Evolutionary conservation across 1,284 basidiomycete species (phyloP).

Genomic region (Sporisorium exsertum): DNA sequence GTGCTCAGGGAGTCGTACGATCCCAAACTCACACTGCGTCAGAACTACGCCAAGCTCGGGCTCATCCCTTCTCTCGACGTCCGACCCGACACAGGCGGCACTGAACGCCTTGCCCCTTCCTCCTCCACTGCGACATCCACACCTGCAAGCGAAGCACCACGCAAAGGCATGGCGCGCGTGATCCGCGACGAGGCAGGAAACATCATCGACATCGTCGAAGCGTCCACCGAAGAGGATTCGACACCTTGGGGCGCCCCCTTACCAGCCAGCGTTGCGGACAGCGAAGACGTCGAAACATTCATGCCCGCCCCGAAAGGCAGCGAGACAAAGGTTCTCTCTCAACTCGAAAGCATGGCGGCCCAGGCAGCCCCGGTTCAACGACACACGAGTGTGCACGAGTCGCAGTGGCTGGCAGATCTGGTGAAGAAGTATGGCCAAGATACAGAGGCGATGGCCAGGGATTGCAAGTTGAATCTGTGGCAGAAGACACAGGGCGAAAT

Average conservation of each 20-base stretch:
- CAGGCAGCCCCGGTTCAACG: conserved; percentile 72
- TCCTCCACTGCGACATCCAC: neutral
- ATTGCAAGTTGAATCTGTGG: conserved; percentile 82
- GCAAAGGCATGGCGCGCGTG: conserved; percentile 85
- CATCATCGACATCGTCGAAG: conserved; percentile 80
- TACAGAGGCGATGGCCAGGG: conserved; percentile 81
- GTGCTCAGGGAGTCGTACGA: conserved; percentile 88
- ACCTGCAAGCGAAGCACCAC: neutral
- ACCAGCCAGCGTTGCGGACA: conserved; percentile 24
- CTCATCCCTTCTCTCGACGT: conserved; percentile 72
- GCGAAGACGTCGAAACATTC: conserved; percentile 24
- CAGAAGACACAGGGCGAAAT: conserved; percentile 90
- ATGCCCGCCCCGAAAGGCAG: conserved; percentile 4
- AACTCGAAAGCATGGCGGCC: conserved; percentile 26
- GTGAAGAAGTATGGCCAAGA: conserved; percentile 81
- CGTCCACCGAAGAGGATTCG: conserved; percentile 73
- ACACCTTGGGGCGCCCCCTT: conserved; percentile 69
- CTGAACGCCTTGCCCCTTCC: conserved; percentile 20
- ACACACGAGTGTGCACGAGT: conserved; percentile 79
- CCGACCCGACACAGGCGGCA: conserved; percentile 43
- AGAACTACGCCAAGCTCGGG: conserved; percentile 87
- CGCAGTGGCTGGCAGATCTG: conserved; percentile 77
- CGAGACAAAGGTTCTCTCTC: conserved; percentile 5
- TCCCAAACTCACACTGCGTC: conserved; percentile 85
- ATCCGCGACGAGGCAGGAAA: conserved; percentile 85